Evolutionary conservation across 1,139 yeast genomes (phyloP), one percentile per base, ranked within the genome.

Genomic region (Candida frijolesensis): DNA sequence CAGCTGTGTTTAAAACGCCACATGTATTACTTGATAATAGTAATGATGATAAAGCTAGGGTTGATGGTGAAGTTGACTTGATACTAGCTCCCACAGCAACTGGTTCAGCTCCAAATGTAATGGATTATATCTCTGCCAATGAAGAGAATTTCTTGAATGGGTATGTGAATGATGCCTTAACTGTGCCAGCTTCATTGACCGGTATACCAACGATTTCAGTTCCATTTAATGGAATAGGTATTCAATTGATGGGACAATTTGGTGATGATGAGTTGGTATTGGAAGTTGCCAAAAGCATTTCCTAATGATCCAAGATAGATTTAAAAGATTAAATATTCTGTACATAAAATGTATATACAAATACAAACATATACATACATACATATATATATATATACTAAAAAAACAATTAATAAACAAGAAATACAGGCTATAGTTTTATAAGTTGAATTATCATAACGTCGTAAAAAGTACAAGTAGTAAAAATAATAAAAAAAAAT

Each of bases 171-270:
- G 99, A 95, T 64, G 83, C 89, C 1, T 76, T 91, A 53, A 90
- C 97, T 0, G 87, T 92, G 3, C 97, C 99, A 0, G 88, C 95
- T 42, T 91, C 96, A 1, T 70, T 95, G 54, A 96, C 96, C 0
- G 99, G 98, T 0, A 68, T 94, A 3, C 99, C 99, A 0, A 82
- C 96, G 0, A 77, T 92, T 10, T 80, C 87, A 0, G 70, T 92
- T 1, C 99, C 99, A 0, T 78, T 72, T 61, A 67, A 62, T 14
- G 56, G 54, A 7, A 80, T 83, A 0, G 80, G 89, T 1, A 72
- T 94, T 34, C 99, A 95, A 63, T 60, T 94, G 2, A 80, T 85
- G 62, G 96, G 94, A 1, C 99, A 92, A 65, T 88, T 74, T 62
- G 98, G 97, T 6, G 86, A 87, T 57, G 99, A 95, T 63, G 60